Evolutionary conservation across 768 basidiomycete species (phyloP), one percentile per base, ranked within the genome.

Genomic region (Termitomyces bulborhizus): DNA sequence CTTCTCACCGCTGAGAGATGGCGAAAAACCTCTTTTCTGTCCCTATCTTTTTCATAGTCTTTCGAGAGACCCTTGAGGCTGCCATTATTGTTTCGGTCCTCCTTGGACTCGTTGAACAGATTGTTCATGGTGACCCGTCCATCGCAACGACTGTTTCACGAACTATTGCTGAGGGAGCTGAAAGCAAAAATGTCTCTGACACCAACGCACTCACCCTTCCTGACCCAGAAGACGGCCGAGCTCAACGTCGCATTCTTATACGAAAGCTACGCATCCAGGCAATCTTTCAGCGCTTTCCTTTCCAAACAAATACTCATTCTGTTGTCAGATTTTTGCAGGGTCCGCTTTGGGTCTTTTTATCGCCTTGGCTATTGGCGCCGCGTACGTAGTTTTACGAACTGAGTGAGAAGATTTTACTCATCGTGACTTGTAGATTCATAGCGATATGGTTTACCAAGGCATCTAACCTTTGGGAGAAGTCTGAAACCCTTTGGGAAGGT

Each of bases 401-500:
- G 27, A 24, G 6, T 34, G 18, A 31, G 21, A 46, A n/a, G 21
- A 52, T 27, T 31, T 26, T 3, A 29, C 39, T 55, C 31, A 46
- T 51, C 31, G 47, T 41, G 4, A 8, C 26, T 11, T 40, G 42
- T 52, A 77, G 76, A 1, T 98, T 96, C 71, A 88, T 98, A 58
- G 93, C 89, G 6, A 81, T 97, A 41, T 98, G 93, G 88, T 98
- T 96, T 73, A 98, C 93, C 31, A 83, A 90, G 64, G 87, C 95
- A 0, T 77, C 79, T 21, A 75, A 97, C 68, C 78, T 98, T 16
- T 98, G 92, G 89, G 67, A 78, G 40, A 84, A 83, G 64, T 82
- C 92, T 6, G 96, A 98, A 71, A 79, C 84, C 53, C 71, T 95
- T 55, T 98, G 96, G 96, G 96, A 98, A 78, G 96, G 95, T 80